Percentiles rank a stretch among this genome's conserved stretches.
These are phyloP conservation scores for Gnetum montanum DNA, from an alignment of 75 land plant genomes.

Conservation along the genomic window DNA sequence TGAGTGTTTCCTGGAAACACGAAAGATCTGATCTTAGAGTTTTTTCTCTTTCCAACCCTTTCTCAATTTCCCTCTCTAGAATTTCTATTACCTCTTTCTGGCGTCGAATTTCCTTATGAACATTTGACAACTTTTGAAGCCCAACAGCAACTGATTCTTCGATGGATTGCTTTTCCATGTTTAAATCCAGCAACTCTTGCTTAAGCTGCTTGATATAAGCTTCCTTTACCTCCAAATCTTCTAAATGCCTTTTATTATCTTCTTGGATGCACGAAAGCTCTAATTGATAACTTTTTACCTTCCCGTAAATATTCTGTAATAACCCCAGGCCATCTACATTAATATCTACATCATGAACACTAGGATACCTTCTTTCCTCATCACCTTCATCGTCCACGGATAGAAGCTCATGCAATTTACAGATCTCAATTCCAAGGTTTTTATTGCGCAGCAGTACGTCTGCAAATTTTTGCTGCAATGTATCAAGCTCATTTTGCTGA, in stretches of 20 bases:
- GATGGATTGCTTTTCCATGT: conserved; percentile 15
- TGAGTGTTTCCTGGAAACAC: conserved; percentile 8
- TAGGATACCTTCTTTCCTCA: not conserved
- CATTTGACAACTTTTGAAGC: conserved; percentile 11
- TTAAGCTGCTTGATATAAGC: conserved; percentile 30
- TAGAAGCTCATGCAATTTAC: conserved; percentile 15
- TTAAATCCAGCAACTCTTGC: conserved; percentile 15
- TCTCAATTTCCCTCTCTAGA: conserved; percentile 9
- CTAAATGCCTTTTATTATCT: conserved; percentile 16
- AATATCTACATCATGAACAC: too few relatives aligned
- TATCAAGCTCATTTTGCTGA: conserved; percentile 9
- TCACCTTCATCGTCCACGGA: conserved; percentile 7
- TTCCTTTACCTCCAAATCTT: conserved; percentile 23
- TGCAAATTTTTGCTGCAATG: conserved; percentile 6
- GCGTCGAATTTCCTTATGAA: conserved; percentile 12
- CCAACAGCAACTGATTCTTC: conserved; percentile 10
- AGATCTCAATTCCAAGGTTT: conserved; percentile 15
- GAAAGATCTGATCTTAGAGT: conserved; percentile 12
- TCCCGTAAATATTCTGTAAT: conserved; percentile 8
- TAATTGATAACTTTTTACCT: conserved; percentile 12
- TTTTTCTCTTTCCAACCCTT: conserved; percentile 12
- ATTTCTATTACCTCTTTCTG: conserved; percentile 20
- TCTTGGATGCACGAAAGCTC: conserved; percentile 14
- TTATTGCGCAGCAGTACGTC: conserved; percentile 10
- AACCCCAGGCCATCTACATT: conserved; percentile 8